Conservation (phyloP, 768 basidiomycete species). For the Auriculariales sp. region DNA sequence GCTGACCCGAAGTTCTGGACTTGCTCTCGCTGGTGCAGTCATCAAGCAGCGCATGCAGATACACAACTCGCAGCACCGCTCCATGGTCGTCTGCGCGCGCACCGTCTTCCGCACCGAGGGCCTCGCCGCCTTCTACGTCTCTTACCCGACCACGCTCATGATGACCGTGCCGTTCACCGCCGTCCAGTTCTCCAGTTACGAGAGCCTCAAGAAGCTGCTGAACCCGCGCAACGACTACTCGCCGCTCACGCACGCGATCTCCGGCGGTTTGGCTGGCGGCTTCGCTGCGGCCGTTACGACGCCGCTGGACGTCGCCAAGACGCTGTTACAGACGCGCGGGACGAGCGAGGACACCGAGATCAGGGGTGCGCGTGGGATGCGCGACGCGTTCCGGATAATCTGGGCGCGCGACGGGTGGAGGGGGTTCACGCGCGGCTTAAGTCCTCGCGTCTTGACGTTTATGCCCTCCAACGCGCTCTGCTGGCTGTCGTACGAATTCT, state of each 20-base stretch:
- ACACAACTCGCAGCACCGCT: conserved; percentile 82
- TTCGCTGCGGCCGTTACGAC: conserved; percentile 93
- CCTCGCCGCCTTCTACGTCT: conserved; percentile 85
- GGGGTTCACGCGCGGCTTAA: conserved; percentile 77
- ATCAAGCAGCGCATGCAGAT: conserved; percentile 99
- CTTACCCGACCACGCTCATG: conserved; percentile 93
- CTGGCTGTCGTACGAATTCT: conserved; percentile 97
- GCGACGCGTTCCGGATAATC: conserved; percentile 79
- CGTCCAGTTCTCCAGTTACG: conserved; percentile 94
- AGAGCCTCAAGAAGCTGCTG: conserved; percentile 72
- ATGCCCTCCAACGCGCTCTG: conserved; percentile 96
- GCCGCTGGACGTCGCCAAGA: conserved; percentile 95
- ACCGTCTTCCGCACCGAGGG: conserved; percentile 81
- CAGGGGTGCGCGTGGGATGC: conserved; percentile 68
- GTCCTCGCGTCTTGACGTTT: conserved; percentile 84
- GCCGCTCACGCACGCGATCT: conserved; percentile 81
- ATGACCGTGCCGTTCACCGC: conserved; percentile 98
- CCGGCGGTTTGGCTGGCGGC: conserved; percentile 85
- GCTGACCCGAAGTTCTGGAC: conserved; percentile 10
- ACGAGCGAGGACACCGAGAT: conserved; percentile 78
- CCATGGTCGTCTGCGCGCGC: conserved; percentile 71
- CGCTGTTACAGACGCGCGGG: conserved; percentile 88
- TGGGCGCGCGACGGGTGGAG: conserved; percentile 71
- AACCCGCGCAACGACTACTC: conserved; percentile 84
- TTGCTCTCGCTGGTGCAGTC: conserved; percentile 32